Percentiles rank a stretch among this genome's conserved stretches.
Conservation (phyloP, 768 basidiomycete species). For the Leccinum variicolor region DNA sequence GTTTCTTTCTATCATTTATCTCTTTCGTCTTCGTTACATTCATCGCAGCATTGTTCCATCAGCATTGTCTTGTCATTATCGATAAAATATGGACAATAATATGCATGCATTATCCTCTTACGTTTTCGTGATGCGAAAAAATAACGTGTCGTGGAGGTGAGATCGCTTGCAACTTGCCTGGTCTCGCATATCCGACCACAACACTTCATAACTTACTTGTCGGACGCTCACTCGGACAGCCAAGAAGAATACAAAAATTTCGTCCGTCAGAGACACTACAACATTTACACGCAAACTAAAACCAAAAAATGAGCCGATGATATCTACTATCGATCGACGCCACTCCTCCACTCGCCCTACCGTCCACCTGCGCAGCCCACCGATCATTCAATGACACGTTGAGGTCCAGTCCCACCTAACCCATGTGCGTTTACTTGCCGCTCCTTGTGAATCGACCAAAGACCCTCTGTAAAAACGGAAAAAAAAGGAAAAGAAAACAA, state of each 20-base stretch:
- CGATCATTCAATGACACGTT: not conserved
- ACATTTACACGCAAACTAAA: not conserved
- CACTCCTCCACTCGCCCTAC: not conserved
- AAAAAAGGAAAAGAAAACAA: not conserved
- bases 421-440: constrained; percentile 21
- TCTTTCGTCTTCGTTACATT: not conserved
- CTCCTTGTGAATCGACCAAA: constrained; percentile 22
- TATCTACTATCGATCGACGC: not conserved
- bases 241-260: not conserved
- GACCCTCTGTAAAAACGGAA: constrained; percentile 25
- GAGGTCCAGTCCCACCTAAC: not conserved
- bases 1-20: not conserved
- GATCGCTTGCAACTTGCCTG: not conserved
- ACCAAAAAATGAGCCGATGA: not conserved
- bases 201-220: not conserved
- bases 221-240: no score
- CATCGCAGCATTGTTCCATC: not conserved
- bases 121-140: not conserved
- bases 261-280: not conserved
- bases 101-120: constrained; percentile 11
- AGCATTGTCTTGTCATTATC: constrained; percentile 16
- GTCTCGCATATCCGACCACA: not conserved
- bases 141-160: not conserved
- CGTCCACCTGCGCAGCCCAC: not conserved
- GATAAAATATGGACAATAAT: constrained; percentile 20